Conservation (phyloP, 176 grass and related monocot genomes). For the Zizania latifolia region DNA sequence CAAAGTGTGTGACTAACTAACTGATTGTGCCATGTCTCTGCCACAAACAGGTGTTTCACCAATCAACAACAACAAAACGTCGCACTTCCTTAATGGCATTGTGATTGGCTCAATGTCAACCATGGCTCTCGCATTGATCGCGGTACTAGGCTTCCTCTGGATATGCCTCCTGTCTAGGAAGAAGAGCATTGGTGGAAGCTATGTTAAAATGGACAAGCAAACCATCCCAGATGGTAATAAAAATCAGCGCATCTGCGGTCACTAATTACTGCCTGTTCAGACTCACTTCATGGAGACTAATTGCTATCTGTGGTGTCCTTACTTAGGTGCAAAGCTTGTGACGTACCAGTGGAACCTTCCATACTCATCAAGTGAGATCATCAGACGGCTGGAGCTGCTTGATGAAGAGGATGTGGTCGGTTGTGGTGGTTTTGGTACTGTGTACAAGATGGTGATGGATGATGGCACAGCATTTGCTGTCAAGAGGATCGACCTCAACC, state of each 20-base stretch:
- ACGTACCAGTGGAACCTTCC: conserved; percentile 94
- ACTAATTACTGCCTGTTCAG: neutral
- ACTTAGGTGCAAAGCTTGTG: conserved; percentile 79
- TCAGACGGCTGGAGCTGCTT: conserved; percentile 76
- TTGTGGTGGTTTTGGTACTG: conserved; percentile 80
- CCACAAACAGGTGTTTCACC: conserved; percentile 46
- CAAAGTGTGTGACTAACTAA: neutral
- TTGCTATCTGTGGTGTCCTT: neutral
- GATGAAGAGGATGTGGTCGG: conserved; percentile 83
- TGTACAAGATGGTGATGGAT: conserved; percentile 96
- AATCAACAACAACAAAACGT: conserved; percentile 54
- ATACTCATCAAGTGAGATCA: conserved; percentile 82
- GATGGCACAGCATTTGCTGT: conserved; percentile 71
- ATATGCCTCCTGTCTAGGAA: conserved; percentile 87
- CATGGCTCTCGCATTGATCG: conserved; percentile 72
- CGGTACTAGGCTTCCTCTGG: conserved; percentile 74
- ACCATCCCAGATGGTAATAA: conserved; percentile 52
- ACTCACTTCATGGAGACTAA: neutral
- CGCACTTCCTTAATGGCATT: conserved; percentile 80
- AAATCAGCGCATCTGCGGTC: neutral
- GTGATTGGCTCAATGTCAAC: conserved; percentile 94
- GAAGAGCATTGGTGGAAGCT: conserved; percentile 53
- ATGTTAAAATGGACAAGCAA: conserved; percentile 76
- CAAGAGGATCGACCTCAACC: conserved; percentile 73
- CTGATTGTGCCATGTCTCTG: neutral